Evolutionary conservation across 345 rosid genomes (phyloP), one percentile per base, ranked within the genome.

Genomic region (Carallia brachiata): DNA sequence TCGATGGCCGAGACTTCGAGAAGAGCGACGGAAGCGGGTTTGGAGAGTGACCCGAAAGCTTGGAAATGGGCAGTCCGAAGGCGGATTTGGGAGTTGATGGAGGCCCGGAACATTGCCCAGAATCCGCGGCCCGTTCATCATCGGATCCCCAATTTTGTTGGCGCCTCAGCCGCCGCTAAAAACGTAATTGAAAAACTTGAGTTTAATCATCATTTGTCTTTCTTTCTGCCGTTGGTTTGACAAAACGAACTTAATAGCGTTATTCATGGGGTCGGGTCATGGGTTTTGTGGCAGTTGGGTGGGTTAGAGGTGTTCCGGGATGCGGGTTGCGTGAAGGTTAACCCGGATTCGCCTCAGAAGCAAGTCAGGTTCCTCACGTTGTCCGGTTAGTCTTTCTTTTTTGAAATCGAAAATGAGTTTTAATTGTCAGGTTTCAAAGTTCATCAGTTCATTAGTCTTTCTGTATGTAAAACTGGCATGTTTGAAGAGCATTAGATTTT

Each of bases 281-380:
- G 53, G 54, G 52, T 36, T 37, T 2, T 65, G 80, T 65, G 80
- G 73, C 86, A 93, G 94, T 62, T 91, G 73, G 81, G 81, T 10
- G 81, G 78, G 71, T 71, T 88, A 82, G 87, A 88, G 2, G 89
- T 65, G 61, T 93, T 88, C 78, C 75, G 62, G 59, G 67, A 32
- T 56, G 92, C 98, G 7, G 52, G 37, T n/a, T 89, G 88, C 50
- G 98, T 93, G 62, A 91, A 93, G 83, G 92, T 93, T 58, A 89
- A 93, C 63, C 98, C 97, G 2, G 96, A 93, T 83, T 85, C 97
- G 17, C 98, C 97, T 0, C 98, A 93, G 71, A 93, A 93, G 89
- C 92, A 88, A 85, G 88, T 91, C 84, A 87, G 97, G 81, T 84
- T 91, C 78, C 87, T 85, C 72, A 88, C 96, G 13, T 93, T 93